Evolutionary conservation across 257 asterid genomes (phyloP).

Genomic region (Verbena officinalis): DNA sequence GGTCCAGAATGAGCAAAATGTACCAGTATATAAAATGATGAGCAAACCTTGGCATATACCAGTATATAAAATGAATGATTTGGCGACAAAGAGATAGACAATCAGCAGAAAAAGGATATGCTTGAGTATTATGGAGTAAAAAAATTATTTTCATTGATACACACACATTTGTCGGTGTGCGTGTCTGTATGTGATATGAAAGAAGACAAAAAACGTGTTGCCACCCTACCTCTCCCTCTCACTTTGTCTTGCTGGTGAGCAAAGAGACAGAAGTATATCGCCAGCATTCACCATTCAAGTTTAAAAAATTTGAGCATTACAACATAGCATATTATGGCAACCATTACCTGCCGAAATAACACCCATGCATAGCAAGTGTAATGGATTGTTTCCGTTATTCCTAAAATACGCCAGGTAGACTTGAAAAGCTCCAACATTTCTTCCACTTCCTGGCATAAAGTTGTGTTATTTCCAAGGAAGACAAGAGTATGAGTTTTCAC

Average conservation of each 20-base stretch:
- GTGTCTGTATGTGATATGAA: neutral
- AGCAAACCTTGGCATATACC: neutral
- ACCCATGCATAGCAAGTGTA: conserved; percentile 96
- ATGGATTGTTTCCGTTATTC: conserved; percentile 93
- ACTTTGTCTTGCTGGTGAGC: neutral
- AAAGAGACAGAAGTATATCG: neutral
- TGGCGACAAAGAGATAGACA: too few species aligned
- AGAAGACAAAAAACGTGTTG: neutral
- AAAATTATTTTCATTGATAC: too few species aligned
- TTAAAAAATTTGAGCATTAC: conserved; percentile 14
- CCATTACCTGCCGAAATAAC: conserved; percentile 83
- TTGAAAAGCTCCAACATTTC: conserved; percentile 97
- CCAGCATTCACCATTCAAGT: conserved; percentile 17
- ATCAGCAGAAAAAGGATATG: neutral
- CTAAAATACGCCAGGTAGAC: conserved; percentile 92
- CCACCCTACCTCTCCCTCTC: neutral
- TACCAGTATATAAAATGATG: neutral
- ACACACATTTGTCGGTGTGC: too few species aligned
- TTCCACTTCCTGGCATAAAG: conserved; percentile 84
- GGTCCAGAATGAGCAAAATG: neutral
- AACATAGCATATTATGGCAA: conserved; percentile 9
- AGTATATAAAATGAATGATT: neutral
- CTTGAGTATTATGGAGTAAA: neutral
- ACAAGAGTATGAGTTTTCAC: conserved; percentile 14
- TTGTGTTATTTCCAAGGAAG: conserved; percentile 24